Conservation (phyloP, 2,329 filamentous ascomycete genomes). For the Cytospora piceae region DNA sequence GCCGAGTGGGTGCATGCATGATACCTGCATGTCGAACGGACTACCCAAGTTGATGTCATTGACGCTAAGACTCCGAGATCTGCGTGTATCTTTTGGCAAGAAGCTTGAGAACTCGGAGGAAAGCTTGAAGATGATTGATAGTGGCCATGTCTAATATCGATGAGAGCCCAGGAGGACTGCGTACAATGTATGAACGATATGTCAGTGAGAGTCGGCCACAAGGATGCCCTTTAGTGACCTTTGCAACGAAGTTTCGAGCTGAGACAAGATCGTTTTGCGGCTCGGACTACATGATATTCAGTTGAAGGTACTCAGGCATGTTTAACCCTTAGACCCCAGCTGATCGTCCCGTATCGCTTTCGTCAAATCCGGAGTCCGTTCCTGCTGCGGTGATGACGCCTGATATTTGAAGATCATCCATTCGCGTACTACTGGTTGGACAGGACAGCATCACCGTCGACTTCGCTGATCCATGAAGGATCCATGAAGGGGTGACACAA, state of each 20-base stretch:
- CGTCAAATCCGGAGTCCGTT: background rate
- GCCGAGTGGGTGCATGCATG: background rate
- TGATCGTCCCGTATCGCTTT: too few species aligned
- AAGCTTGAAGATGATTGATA: constrained; percentile 4
- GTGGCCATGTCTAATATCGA: background rate
- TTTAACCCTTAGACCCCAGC: too few species aligned
- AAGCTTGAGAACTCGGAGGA: background rate
- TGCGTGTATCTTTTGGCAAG: constrained; percentile 16
- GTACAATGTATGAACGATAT: too few species aligned
- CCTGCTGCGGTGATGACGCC: too few species aligned
- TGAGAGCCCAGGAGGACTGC: background rate
- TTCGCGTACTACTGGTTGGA: background rate
- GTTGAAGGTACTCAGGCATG: too few species aligned
- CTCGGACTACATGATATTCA: too few species aligned
- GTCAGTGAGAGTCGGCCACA: too few species aligned
- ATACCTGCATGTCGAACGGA: background rate
- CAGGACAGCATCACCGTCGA: background rate
- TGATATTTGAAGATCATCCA: too few species aligned
- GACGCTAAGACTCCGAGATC: constrained; percentile 2
- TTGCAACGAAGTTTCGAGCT: background rate
- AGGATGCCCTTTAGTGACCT: too few species aligned
- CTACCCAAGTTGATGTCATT: background rate
- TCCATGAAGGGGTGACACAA: background rate
- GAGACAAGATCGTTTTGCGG: background rate
- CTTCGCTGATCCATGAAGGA: background rate